phyloP scores from a whole-genome alignment of 2,329 filamentous ascomycete species.

The Colletotrichum orchidophilum region DNA sequence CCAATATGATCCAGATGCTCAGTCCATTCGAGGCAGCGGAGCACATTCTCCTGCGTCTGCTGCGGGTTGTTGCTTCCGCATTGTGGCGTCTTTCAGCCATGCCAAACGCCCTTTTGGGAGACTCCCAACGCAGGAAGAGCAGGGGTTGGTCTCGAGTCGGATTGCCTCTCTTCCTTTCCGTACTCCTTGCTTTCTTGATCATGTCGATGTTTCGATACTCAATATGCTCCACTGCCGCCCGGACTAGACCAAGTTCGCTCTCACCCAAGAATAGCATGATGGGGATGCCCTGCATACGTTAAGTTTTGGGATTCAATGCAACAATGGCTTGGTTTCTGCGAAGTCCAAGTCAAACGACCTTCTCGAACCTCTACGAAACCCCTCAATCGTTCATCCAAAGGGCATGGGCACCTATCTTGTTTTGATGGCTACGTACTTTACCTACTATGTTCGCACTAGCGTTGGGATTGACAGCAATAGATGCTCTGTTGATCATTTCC shows the following conservation, averaged over 20 bases:
- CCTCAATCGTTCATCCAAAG: background rate
- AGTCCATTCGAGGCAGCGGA: background rate
- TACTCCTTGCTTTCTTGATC: background rate
- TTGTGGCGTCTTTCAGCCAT: background rate
- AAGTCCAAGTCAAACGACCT: constrained; percentile 2
- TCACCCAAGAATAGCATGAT: background rate
- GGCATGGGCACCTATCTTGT: background rate
- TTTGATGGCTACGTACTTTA: background rate
- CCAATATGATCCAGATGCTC: background rate
- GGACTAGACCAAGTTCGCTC: background rate
- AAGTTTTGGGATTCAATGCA: background rate
- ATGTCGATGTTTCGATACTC: background rate
- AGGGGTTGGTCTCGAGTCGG: background rate
- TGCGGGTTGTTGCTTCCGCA: background rate
- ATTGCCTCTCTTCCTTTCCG: background rate
- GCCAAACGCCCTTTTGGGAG: background rate
- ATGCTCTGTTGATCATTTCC: constrained; percentile 3
- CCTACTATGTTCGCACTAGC: background rate
- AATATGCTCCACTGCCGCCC: background rate
- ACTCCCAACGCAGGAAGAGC: background rate
- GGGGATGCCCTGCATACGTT: background rate
- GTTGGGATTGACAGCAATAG: constrained; percentile 8
- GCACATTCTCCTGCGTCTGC: background rate
- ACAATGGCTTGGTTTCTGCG: background rate
- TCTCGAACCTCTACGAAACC: background rate